Evolutionary conservation across 306 rosid genomes (phyloP), one percentile per base, ranked within the genome.

Genomic region (Vicia faba): DNA sequence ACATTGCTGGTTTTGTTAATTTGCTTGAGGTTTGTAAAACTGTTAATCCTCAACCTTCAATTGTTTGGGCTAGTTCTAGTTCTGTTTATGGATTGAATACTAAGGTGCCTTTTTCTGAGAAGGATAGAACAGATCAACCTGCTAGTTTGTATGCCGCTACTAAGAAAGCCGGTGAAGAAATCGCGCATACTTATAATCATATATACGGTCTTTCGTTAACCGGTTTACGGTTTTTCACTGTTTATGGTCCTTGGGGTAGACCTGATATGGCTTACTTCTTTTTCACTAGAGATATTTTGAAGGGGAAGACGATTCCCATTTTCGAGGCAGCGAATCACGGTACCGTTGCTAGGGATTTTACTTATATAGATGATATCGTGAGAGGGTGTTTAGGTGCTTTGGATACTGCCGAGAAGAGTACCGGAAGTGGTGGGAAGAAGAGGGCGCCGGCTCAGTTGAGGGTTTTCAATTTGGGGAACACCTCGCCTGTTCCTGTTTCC

Each of bases 191-290:
- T 60, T 92, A 92, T 45, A 92, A 92, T 75, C 96, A 92, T 72
- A 89, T 92, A 18, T 87, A 92, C 45, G 98, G 98, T 5, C 96
- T 93, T 56, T 89, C 98, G 7, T 78, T 93, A 18, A 93, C 98
- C 0, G 98, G 96, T 12, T 78, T 93, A 79, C 26, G 98, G 19
- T 93, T 93, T 70, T 93, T 93, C 64, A 93, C 98, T 11, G 98
- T 93, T 73, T 93, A 93, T 80, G 98, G 98, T 4, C 98, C 98
- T 2, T 93, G 98, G 98, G 98, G 98, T 36, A 84, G 96, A 75
- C 98, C 98, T 11, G 98, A 92, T 31, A 92, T 92, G 98, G 98
- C 98, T 3, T 92, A 92, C 64, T 93, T 93, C 81, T 93, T 93
- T 54, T 93, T 93, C 74, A 87, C 98, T 0, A 87, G 75, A 69